Base-by-base conservation (phyloP, 805 yeast species). In the Schwanniomyces polymorphus region DNA sequence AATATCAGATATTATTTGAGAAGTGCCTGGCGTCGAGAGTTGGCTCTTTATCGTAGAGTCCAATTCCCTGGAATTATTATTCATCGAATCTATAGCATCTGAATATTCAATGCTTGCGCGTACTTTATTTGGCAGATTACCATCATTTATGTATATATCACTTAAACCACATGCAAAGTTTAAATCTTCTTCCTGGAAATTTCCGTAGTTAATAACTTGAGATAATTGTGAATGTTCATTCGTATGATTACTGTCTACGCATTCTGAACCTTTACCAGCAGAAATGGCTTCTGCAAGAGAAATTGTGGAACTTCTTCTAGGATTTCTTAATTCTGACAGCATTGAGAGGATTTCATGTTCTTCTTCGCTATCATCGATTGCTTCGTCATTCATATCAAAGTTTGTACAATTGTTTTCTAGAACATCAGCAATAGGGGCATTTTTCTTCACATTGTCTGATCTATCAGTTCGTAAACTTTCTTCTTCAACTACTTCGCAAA, bases 361-460 rank as follows among this genome's bases (percentile, higher is more conserved):
- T 2, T 54, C 60, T 45, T 56, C 60, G 45, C 60, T 56, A 43
- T 56, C 54, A 7, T 51, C 57, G 9, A 56, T 45, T n/a, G 46
- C 16, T 12, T 38, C 42, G 4, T 29, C 46, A 5, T 21, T 9
- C 10, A 31, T 31, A 14, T 12, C 17, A 9, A 17, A 9, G 12
- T 7, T 18, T 21, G 23, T 5, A 4, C 5, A 21, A 21, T 21
- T 5, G 3, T 21, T 21, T 5, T 21, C 5, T 21, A 21, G 23
- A 21, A 21, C 5, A 21, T 21, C 23, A 21, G 23, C 3, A 5
- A 21, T 21, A 21, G 23, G 12, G n/a, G n/a, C n/a, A n/a, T n/a
- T n/a, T n/a, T n/a, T n/a, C n/a, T n/a, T n/a, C n/a, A n/a, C n/a
- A n/a, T n/a, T n/a, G n/a, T n/a, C n/a, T n/a, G n/a, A n/a, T n/a